phyloP scores from a whole-genome alignment of 108 stramenopile genomes.

The Nitzschia inconspicua region DNA sequence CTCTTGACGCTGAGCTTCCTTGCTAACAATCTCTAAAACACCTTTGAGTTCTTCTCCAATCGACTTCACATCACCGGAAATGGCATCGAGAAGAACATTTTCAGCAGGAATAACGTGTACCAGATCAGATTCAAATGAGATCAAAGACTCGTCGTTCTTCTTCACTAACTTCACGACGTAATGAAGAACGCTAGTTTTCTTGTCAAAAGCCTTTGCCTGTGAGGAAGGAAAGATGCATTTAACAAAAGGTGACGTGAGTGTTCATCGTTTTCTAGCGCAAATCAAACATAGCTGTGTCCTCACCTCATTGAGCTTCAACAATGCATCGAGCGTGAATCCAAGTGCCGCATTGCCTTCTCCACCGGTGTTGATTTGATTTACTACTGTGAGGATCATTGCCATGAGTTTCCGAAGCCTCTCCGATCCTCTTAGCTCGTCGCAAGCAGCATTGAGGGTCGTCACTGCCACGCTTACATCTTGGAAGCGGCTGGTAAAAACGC shows the following conservation, averaged over 20 bases:
- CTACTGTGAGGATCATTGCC: slow-evolving; percentile 87
- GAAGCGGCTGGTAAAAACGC: slow-evolving; percentile 64
- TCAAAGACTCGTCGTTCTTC: slow-evolving; percentile 60
- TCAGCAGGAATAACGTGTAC: slow-evolving; percentile 53
- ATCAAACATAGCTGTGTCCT: not conserved
- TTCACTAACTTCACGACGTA: slow-evolving; percentile 83
- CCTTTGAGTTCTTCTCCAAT: slow-evolving; percentile 50
- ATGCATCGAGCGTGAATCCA: slow-evolving; percentile 92
- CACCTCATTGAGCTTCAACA: slow-evolving; percentile 91
- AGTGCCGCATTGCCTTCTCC: slow-evolving; percentile 75
- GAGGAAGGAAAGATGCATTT: not conserved
- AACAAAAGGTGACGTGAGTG: slow-evolving; percentile 1
- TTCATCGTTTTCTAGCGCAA: not conserved
- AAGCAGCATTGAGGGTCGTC: slow-evolving; percentile 63
- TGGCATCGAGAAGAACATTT: slow-evolving; percentile 52
- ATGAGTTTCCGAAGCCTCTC: slow-evolving; percentile 79
- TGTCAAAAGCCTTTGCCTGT: slow-evolving; percentile 94
- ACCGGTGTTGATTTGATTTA: slow-evolving; percentile 92
- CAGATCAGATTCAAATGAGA: slow-evolving; percentile 70
- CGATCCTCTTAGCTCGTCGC: slow-evolving; percentile 75
- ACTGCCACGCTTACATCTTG: slow-evolving; percentile 62
- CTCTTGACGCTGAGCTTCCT: slow-evolving; percentile 53
- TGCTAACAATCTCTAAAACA: slow-evolving; percentile 49
- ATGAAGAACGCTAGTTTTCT: slow-evolving; percentile 93
- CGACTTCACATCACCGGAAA: slow-evolving; percentile 56